These are phyloP conservation scores for Anthostomella pinea DNA, from an alignment of 2,329 filamentous ascomycete genomes.

Conservation along the genomic window DNA sequence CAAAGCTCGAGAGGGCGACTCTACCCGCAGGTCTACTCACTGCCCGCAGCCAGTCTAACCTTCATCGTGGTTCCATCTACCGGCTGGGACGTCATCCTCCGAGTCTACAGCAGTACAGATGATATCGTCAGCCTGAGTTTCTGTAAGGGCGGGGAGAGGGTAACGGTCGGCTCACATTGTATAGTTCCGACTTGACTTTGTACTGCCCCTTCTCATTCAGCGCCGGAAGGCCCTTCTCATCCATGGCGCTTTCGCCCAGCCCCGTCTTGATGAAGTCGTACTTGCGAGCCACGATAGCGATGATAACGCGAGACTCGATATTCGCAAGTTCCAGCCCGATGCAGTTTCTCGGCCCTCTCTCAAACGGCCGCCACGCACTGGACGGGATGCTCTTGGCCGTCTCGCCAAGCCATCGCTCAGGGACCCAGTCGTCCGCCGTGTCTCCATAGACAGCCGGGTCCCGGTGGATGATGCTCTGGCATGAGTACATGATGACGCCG, in stretches of 20 bases:
- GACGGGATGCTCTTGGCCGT: slow-evolving; percentile 4
- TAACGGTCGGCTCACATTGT: slow-evolving; percentile 10
- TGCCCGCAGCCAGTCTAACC: slow-evolving; percentile 7
- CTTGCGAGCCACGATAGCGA: slow-evolving; percentile 24
- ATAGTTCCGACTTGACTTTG: slow-evolving; percentile 12
- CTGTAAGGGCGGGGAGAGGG: background rate
- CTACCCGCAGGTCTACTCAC: no score
- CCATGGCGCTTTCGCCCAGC: slow-evolving; percentile 23
- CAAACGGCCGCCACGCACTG: slow-evolving; percentile 33
- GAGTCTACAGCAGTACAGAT: slow-evolving; percentile 7
- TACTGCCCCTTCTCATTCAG: slow-evolving; percentile 7
- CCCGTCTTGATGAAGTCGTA: slow-evolving; percentile 34
- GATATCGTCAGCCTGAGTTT: background rate
- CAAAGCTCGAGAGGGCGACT: no score
- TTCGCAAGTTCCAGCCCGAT: slow-evolving; percentile 50
- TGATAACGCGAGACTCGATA: slow-evolving; percentile 12
- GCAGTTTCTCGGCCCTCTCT: slow-evolving; percentile 46
- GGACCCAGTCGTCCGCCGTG: slow-evolving; percentile 21
- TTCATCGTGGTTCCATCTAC: slow-evolving; percentile 18
- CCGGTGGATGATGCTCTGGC: slow-evolving; percentile 19
- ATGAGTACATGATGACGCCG: slow-evolving; percentile 14
- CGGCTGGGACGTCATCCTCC: slow-evolving; percentile 15
- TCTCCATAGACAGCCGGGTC: slow-evolving; percentile 19
- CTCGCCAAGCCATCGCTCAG: slow-evolving; percentile 26
- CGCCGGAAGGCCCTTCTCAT: slow-evolving; percentile 9